Evolutionary conservation across 768 basidiomycete genomes (phyloP).

Genomic region (Tylopilus rubrobrunneus): DNA sequence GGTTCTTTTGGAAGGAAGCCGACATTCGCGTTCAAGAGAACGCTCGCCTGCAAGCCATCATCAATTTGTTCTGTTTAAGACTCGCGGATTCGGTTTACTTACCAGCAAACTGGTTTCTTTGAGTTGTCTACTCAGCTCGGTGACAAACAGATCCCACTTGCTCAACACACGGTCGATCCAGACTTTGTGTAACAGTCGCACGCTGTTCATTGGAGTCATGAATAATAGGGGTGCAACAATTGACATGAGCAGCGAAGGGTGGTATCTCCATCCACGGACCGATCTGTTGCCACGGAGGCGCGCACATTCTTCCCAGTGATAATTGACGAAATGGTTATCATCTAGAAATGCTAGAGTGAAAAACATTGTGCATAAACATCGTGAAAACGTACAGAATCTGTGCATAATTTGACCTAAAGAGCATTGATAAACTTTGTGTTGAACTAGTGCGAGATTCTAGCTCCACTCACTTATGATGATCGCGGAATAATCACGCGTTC

Average conservation of each 20-base stretch:
- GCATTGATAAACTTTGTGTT: slow-evolving; percentile 7
- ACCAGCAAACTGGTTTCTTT: slow-evolving; percentile 53
- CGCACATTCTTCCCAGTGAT: slow-evolving; percentile 40
- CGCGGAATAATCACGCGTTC: slow-evolving; percentile 11
- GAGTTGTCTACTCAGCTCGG: slow-evolving; percentile 45
- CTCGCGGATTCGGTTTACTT: slow-evolving; percentile 11
- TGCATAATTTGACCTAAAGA: slow-evolving; percentile 28
- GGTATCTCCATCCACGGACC: slow-evolving; percentile 25
- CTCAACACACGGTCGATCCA: slow-evolving; percentile 49
- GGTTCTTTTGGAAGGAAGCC: slow-evolving; percentile 53
- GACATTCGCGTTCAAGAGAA: slow-evolving; percentile 58
- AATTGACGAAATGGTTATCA: slow-evolving; percentile 37
- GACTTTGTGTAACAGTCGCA: slow-evolving; percentile 41
- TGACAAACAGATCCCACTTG: slow-evolving; percentile 44
- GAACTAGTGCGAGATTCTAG: too few relatives aligned
- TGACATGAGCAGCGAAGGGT: slow-evolving; percentile 36
- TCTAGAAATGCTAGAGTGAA: too few relatives aligned
- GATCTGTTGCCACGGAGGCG: slow-evolving; percentile 36
- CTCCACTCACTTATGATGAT: slow-evolving; percentile 18
- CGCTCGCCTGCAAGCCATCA: slow-evolving; percentile 42
- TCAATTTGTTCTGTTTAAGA: background rate
- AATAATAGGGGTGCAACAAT: slow-evolving; percentile 44
- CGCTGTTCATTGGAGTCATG: slow-evolving; percentile 45
- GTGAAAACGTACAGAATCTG: slow-evolving; percentile 21
- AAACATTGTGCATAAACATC: too few relatives aligned